Base-by-base conservation (phyloP, 225 moss, liverwort and hornwort genomes). In the Polytrichum commune region DNA sequence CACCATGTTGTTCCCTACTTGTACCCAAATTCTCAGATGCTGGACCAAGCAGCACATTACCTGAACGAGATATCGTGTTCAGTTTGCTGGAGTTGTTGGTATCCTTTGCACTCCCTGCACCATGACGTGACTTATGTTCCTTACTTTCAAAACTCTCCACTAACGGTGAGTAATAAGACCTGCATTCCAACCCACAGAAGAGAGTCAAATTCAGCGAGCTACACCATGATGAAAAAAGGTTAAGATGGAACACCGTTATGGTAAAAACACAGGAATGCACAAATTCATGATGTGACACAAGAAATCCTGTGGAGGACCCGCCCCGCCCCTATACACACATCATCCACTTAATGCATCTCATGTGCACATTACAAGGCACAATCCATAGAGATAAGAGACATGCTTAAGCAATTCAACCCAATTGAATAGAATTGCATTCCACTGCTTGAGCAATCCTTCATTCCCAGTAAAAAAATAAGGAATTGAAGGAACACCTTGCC, bases 131-230 rank as follows among this genome's bases (percentile, higher is more conserved):
- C 16, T 71, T 22, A 10, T 10, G 61, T 9, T 56, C 69, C n/a
- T 69, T 25, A 1, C 16, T 73, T 29, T 62, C 77, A 16, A 88
- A 84, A 67, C 73, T 68, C 67, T 91, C 95, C 20, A 91, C 91
- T 1, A 87, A 60, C 5, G 93, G 82, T 22, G 91, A 91, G 65
- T 90, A 90, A 24, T 86, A 46, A 0, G 78, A 78, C 54, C 83
- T 87, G 74, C 27, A 10, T n/a, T 53, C 20, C 13, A 65, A 30
- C 64, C 35, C 64, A 65, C 1, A 67, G 35, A 32, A 53, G 29
- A 46, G 46, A 46, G 32, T 46, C 0, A 24, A 60, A 24, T 60
- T 60, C 60, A n/a, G 23, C 60, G 2, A 60, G 60, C 60, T 20
- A 60, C 24, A 46, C 46, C 13, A 13, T 46, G 16, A 46, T 38